Percentiles rank a stretch among this genome's conserved stretches.
These are phyloP conservation scores for Nevesoporus exiguus DNA, from an alignment of 768 basidiomycete species.

Conservation along the genomic window DNA sequence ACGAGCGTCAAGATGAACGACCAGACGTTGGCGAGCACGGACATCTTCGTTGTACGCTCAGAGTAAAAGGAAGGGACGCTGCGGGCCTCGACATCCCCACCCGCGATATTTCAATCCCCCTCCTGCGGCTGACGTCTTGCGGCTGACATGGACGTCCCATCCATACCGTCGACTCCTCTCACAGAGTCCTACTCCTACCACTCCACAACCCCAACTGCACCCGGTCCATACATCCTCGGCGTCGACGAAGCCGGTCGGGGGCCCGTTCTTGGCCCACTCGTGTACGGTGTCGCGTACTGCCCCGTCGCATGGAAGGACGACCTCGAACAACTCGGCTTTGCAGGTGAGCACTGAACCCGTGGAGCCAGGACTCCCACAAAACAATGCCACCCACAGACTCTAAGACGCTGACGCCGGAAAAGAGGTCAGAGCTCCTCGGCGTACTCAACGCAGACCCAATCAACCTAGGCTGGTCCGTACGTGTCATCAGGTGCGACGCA, in stretches of 20 bases:
- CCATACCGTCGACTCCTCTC: slow-evolving; percentile 33
- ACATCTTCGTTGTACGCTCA: slow-evolving; percentile 18
- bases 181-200: slow-evolving; percentile 75
- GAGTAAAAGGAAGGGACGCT: neutral
- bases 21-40: slow-evolving; percentile 22
- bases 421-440: slow-evolving; percentile 59
- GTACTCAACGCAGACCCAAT: slow-evolving; percentile 66
- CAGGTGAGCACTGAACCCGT: slow-evolving; percentile 50
- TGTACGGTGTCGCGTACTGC: slow-evolving; percentile 95
- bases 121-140: slow-evolving; percentile 9
- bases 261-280: slow-evolving; percentile 91
- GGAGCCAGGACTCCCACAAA: neutral
- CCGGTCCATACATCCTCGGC: slow-evolving; percentile 88
- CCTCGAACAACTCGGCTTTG: slow-evolving; percentile 83
- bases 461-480: slow-evolving; percentile 79
- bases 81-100: neutral
- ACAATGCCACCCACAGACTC: slow-evolving; percentile 62
- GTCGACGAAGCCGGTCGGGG: slow-evolving; percentile 99
- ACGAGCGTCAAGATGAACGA: slow-evolving; percentile 27
- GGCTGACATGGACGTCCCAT: slow-evolving; percentile 11
- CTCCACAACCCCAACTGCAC: slow-evolving; percentile 62
- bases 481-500: slow-evolving; percentile 57
- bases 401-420: slow-evolving; percentile 77
- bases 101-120: slow-evolving; percentile 5
- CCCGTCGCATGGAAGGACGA: slow-evolving; percentile 70